Evolutionary conservation across 2,329 filamentous ascomycete species (phyloP), one percentile per base, ranked within the genome.

Genomic region (Pyrenophora graminea): DNA sequence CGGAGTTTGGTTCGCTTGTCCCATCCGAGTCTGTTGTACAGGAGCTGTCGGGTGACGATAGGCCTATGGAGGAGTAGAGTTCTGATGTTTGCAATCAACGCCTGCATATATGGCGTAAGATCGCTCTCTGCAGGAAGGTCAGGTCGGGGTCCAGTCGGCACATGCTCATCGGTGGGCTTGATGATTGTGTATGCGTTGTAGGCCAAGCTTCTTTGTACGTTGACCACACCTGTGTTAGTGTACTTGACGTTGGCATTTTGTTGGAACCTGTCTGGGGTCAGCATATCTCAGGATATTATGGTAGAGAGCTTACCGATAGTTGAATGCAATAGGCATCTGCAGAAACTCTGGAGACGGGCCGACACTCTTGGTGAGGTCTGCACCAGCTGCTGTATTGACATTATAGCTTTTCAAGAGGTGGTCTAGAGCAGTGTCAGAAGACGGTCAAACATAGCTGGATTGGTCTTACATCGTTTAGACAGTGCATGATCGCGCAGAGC

Each of bases 1-100:
- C 90, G 88, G 53, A 96, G 76, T 15, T 77, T 74, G 45, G 79
- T 78, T 21, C 80, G 78, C 51, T 79, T 79, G 41, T 80, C 76
- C 55, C 75, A 73, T 30, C 75, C 74, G 25, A 97, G 79, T 45
- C 83, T 81, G 72, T 96, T 97, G 62, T 88, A 81, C 12, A 96
- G 80, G 2, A 88, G 88, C 17, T 93, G 85, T 0, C 92, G 85
- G 3, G 93, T 97, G 85, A 92, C 95, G 39, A 96, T 85, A 0
- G 92, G 91, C 0, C 93, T 83, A 45, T 87, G 77, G 3, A 85
- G 78, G 64, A 97, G 86, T 5, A 90, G 81, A 0, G 79, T 74
- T 48, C 82, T 77, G 37, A 97, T 77, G 33, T 83, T 79, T 2
- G 75, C 76, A 59, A 96, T 83, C 18, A 91, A 80, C 19, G 82